These are phyloP conservation scores for Alternaria arbusti DNA, from an alignment of 2,329 filamentous ascomycete species.

Conservation along the genomic window DNA sequence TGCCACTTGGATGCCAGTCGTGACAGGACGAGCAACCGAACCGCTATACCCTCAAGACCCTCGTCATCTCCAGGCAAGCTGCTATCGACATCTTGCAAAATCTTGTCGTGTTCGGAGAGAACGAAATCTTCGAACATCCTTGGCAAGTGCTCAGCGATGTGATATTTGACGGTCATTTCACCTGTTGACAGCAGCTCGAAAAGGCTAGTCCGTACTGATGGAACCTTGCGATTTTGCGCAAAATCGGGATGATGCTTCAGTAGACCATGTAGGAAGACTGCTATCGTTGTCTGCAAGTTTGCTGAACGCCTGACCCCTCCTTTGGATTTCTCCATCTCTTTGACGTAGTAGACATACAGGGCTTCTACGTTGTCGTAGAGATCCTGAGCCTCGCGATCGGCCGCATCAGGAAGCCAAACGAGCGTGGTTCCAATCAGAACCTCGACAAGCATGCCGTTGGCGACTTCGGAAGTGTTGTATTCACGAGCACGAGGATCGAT, in stretches of 20 bases:
- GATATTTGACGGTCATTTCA: constrained; percentile 75
- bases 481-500: constrained; percentile 44
- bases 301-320: constrained; percentile 71
- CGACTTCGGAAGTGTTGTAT: constrained; percentile 48
- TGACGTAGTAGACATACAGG: constrained; percentile 79
- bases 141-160: constrained; percentile 72
- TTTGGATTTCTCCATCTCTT: constrained; percentile 62
- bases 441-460: constrained; percentile 45
- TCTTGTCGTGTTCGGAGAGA: constrained; percentile 80
- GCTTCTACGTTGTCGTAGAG: constrained; percentile 73
- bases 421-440: constrained; percentile 37
- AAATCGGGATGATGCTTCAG: constrained; percentile 72
- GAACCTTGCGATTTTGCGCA: constrained; percentile 63
- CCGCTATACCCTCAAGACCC: constrained; percentile 81
- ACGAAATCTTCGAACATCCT: constrained; percentile 80
- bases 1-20: constrained; percentile 83
- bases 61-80: constrained; percentile 76
- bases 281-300: constrained; percentile 70
- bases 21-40: constrained; percentile 78
- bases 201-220: constrained; percentile 73
- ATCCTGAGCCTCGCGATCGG: constrained; percentile 34
- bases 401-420: constrained; percentile 30
- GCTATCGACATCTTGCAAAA: constrained; percentile 83
- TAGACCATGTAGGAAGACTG: constrained; percentile 72
- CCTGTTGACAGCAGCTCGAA: constrained; percentile 73